Evolutionary conservation across 192 early-diverging fungal genomes (phyloP).

Genomic region (Phycomyces nitens): DNA sequence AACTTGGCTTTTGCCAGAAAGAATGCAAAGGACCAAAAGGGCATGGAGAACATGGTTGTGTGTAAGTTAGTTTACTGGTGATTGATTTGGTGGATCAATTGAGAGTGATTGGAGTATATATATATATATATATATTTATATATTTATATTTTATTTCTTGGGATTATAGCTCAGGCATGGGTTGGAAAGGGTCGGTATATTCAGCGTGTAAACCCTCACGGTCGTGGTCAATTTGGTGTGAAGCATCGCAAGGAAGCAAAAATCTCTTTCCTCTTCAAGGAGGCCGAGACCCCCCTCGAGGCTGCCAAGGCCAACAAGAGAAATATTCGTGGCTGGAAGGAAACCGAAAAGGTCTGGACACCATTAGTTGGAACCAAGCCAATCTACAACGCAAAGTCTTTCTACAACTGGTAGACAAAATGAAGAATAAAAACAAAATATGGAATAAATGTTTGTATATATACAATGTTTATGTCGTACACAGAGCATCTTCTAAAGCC

Average conservation of each 20-base stretch:
- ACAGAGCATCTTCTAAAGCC: too few species aligned
- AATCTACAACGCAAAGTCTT: conserved; percentile 63
- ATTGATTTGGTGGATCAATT: too few species aligned
- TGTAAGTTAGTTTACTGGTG: conserved; percentile 8
- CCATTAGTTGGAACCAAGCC: conserved; percentile 70
- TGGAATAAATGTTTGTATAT: too few species aligned
- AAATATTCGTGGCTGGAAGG: conserved; percentile 61
- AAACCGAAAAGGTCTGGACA: conserved; percentile 66
- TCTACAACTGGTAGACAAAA: conserved; percentile 72
- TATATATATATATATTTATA: too few species aligned
- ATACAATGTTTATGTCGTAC: too few species aligned
- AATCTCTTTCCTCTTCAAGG: conserved; percentile 78
- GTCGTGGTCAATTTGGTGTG: conserved; percentile 72
- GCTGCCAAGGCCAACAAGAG: conserved; percentile 40
- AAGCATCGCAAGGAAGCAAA: conserved; percentile 76
- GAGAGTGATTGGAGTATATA: too few species aligned
- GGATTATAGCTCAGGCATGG: conserved; percentile 74
- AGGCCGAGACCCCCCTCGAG: conserved; percentile 39
- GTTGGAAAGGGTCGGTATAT: conserved; percentile 82
- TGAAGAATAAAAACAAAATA: background rate
- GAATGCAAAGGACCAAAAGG: conserved; percentile 61
- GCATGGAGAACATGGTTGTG: conserved; percentile 61
- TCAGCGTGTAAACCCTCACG: conserved; percentile 74
- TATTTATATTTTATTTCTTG: background rate
- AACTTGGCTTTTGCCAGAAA: conserved; percentile 66